Base-by-base conservation (phyloP, 768 basidiomycete species). In the Piloderma croceum region DNA sequence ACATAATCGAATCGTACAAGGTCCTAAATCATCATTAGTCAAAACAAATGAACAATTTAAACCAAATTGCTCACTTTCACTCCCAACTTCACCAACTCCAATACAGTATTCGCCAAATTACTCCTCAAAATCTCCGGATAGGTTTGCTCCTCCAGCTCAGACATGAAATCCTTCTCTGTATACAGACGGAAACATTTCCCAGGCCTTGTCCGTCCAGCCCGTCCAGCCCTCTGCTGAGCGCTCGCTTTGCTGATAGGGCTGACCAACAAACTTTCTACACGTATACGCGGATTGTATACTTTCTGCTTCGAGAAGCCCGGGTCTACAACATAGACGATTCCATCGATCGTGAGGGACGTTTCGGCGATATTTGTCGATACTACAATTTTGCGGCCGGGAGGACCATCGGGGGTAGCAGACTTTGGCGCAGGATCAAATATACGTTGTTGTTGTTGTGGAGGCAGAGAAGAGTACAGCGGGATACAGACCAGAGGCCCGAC, bases 261-360 rank as follows among this genome's bases (percentile, higher is more conserved):
- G 32, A 98, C 93, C 13, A 97, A 67, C 39, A 99, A 68, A 45
- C 83, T 86, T 67, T 99, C 94, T 15, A 98, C 94, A 34, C 94
- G 82, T 44, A 97, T 96, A 22, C 94, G 77, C 0, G 94, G 96
- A 59, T 97, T 98, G 69, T 98, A 99, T 36, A 98, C 85, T 58
- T 94, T 97, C 64, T 97, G 94, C 64, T 99, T 94, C 24, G 87
- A 92, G 67, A 98, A 96, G 1, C 92, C 93, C 0, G 93, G 90
- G 56, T 97, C 94, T 34, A 97, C 92, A 42, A 97, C 94, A 53
- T 98, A 99, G n/a, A 99, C 93, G 53, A 99, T 97, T 17, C 94
- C 94, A 50, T 99, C 94, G 43, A 99, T 98, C 3, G 94, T 99
- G 31, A 98, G 65, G 2, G 91, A 94, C 2, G 94, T 98, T 63